Evolutionary conservation across 352 stramenopile species (phyloP), one percentile per base, ranked within the genome.

Genomic region (Phytophthora citrophthora): DNA sequence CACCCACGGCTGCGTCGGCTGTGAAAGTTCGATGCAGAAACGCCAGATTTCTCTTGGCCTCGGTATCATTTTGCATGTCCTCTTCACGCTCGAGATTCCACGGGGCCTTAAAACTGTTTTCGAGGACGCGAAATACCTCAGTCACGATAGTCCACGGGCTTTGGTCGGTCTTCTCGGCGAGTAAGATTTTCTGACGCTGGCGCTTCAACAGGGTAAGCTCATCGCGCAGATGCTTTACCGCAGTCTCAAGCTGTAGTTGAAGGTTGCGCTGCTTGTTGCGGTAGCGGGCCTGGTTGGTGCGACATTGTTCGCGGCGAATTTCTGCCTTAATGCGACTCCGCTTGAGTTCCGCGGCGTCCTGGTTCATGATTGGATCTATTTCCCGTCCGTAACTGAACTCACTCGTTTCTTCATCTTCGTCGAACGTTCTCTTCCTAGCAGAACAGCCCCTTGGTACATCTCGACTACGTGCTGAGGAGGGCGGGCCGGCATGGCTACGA

Each of bases 191-290:
- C 15, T 29, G 47, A 4, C 18, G 16, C 9, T 27, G 16, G 0
- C 16, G 16, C 29, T 54, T 54, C 31, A 54, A 31, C 9, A 6
- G 27, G 16, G 2, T 5, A 10, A 54, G n/a, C 13, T 54, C 29
- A 12, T 54, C 11, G 8, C 31, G 29, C n/a, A 54, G 29, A 4
- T 31, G 3, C 10, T 43, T 4, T 10, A 31, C 29, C 7, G 10
- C 13, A 6, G 7, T 1, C 27, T 54, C 47, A 4, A 54, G 29
- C 3, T 27, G 47, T 12, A 31, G 6, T 16, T 43, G 47, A 2
- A 27, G n/a, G n/a, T 41, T 29, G 27, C 47, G 47, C 16, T 54
- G 47, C 47, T 43, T 54, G 27, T 54, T 41, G 11, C 47, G 47
- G 12, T 54, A 54, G 4, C 47, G 47, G 40, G 47, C 27, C 18